These are phyloP conservation scores for Tylopilus vinaceipallidus DNA, from an alignment of 768 basidiomycete species.

Conservation along the genomic window DNA sequence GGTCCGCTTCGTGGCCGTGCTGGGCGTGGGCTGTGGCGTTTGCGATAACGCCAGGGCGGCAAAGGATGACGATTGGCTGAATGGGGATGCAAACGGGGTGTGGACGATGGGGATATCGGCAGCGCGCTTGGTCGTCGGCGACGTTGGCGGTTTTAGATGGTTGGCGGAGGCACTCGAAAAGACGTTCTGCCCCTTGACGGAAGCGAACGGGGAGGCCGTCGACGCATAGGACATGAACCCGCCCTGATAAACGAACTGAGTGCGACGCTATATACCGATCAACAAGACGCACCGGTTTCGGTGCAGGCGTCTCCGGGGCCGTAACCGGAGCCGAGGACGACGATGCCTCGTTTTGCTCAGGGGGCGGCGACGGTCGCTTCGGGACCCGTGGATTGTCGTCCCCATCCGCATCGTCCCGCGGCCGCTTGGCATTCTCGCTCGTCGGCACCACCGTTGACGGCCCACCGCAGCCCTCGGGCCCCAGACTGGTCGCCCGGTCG, in stretches of 20 bases:
- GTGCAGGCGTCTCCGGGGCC: slow-evolving; percentile 28
- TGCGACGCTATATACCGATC: slow-evolving; percentile 7
- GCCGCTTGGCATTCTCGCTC: slow-evolving; percentile 51
- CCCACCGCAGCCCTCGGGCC: slow-evolving; percentile 41
- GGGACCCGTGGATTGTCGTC: slow-evolving; percentile 61
- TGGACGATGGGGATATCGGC: slow-evolving; percentile 24
- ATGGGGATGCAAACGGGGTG: slow-evolving; percentile 22
- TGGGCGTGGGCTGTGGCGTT: slow-evolving; percentile 20
- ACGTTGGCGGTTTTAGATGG: slow-evolving; percentile 29
- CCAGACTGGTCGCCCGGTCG: slow-evolving; percentile 66
- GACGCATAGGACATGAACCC: slow-evolving; percentile 85
- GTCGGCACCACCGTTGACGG: slow-evolving; percentile 22
- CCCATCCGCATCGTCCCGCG: slow-evolving; percentile 58
- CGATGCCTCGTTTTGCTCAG: slow-evolving; percentile 41
- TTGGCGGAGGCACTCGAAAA: slow-evolving; percentile 30
- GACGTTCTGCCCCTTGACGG: slow-evolving; percentile 66
- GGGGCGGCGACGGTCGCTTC: slow-evolving; percentile 68
- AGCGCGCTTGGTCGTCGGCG: slow-evolving; percentile 22
- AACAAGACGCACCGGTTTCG: slow-evolving; percentile 47
- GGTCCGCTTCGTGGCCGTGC: slow-evolving; percentile 46
- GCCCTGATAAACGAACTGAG: slow-evolving; percentile 39
- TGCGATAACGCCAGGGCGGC: slow-evolving; percentile 18
- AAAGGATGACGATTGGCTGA: slow-evolving; percentile 24
- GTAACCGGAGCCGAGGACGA: slow-evolving; percentile 5
- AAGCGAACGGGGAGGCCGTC: slow-evolving; percentile 67